Evolutionary conservation across 2,329 filamentous ascomycete genomes (phyloP).

Genomic region (Cladorrhinum sp.): DNA sequence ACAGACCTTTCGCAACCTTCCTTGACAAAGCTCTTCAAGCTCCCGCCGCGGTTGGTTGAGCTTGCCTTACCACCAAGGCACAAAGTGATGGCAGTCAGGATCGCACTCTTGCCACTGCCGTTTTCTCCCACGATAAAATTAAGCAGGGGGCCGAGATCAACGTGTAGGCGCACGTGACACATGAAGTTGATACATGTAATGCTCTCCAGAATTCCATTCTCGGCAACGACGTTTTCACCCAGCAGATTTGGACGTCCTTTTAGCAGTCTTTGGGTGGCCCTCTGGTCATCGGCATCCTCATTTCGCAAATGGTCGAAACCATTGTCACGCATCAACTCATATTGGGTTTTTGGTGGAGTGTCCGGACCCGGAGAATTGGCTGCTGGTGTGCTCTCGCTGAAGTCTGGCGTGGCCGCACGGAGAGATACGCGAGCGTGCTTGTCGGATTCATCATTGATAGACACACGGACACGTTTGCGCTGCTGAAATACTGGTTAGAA

Average conservation of each 20-base stretch:
- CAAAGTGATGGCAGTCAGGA: slow-evolving; percentile 86
- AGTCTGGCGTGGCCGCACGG: slow-evolving; percentile 24
- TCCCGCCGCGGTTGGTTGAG: slow-evolving; percentile 86
- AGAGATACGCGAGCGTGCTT: slow-evolving; percentile 17
- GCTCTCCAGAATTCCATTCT: slow-evolving; percentile 83
- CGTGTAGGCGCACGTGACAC: slow-evolving; percentile 81
- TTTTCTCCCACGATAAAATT: slow-evolving; percentile 99
- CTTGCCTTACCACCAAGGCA: slow-evolving; percentile 95
- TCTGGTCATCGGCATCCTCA: slow-evolving; percentile 57
- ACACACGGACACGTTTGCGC: slow-evolving; percentile 40
- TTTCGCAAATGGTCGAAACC: slow-evolving; percentile 57
- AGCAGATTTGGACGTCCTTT: slow-evolving; percentile 39
- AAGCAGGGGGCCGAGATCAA: slow-evolving; percentile 86
- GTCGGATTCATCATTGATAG: slow-evolving; percentile 23
- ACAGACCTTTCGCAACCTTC: slow-evolving; percentile 75
- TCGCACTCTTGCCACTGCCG: slow-evolving; percentile 94
- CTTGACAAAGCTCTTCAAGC: slow-evolving; percentile 84
- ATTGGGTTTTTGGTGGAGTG: slow-evolving; percentile 54
- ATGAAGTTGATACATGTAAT: slow-evolving; percentile 92
- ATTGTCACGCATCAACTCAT: slow-evolving; percentile 59
- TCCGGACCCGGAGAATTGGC: slow-evolving; percentile 23
- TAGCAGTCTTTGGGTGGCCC: slow-evolving; percentile 62
- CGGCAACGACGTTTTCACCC: slow-evolving; percentile 70
- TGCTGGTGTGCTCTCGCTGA: slow-evolving; percentile 30
- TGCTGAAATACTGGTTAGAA: slow-evolving; percentile 25